Percentiles rank a stretch among this genome's conserved stretches.
phyloP scores from a whole-genome alignment of 345 rosid species.

The Eucalyptus marginata region DNA sequence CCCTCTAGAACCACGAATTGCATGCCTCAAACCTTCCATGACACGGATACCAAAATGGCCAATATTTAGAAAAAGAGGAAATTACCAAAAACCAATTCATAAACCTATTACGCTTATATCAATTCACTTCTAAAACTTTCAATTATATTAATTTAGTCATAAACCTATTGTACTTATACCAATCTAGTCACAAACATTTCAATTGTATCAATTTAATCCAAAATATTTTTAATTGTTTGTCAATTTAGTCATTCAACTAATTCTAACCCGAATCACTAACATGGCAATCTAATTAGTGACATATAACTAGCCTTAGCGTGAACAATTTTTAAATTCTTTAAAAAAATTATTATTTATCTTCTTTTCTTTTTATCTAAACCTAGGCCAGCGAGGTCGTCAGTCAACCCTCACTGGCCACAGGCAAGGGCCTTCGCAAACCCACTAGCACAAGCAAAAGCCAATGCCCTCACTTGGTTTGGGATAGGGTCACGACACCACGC shows the following conservation, averaged over 20 bases:
- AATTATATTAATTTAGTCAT: too few relatives aligned
- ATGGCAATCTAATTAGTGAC: rapidly evolving
- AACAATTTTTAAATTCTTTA: neutral
- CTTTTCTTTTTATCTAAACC: too few relatives aligned
- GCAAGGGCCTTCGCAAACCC: too few relatives aligned
- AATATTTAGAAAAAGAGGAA: neutral
- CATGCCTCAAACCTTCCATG: neutral
- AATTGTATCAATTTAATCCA: rapidly evolving
- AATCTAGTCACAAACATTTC: too few relatives aligned
- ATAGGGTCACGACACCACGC: neutral
- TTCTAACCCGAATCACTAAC: rapidly evolving
- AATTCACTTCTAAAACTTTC: too few relatives aligned
- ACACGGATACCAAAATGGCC: neutral
- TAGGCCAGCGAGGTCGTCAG: rapidly evolving
- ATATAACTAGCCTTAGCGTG: rapidly evolving
- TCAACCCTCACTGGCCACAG: rapidly evolving
- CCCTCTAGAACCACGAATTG: rapidly evolving
- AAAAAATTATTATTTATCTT: too few relatives aligned
- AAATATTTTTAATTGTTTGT: too few relatives aligned
- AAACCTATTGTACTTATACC: too few relatives aligned
- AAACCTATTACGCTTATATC: neutral
- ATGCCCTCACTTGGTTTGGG: neutral
- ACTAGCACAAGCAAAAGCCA: rapidly evolving
- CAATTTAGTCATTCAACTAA: neutral
- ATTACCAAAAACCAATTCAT: too few relatives aligned